These are phyloP conservation scores for Elsinoe perseae DNA, from an alignment of 2,329 filamentous ascomycete genomes.

Conservation along the genomic window DNA sequence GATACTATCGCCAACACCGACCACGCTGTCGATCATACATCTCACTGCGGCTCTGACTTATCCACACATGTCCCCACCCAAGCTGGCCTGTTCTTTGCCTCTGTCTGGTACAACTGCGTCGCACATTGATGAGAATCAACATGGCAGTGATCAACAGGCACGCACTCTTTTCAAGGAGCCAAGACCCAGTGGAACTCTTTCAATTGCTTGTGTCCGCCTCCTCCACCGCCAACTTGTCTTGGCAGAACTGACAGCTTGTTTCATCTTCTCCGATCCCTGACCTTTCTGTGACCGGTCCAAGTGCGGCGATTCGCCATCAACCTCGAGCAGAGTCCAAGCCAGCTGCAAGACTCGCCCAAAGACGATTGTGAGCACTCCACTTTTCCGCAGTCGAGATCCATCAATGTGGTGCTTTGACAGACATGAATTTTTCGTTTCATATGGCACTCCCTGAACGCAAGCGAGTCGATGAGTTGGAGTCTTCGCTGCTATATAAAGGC, in stretches of 20 bases:
- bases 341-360: neutral
- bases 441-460: neutral
- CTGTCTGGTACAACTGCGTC: neutral
- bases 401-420: neutral
- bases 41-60: neutral
- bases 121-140: conserved; percentile 10
- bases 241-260: conserved; percentile 8
- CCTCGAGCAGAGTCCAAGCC: too few relatives aligned
- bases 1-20: neutral
- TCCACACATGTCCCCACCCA: neutral
- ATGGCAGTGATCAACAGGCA: conserved; percentile 1
- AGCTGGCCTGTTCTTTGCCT: neutral
- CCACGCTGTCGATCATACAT: conserved; percentile 6
- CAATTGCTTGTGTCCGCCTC: conserved; percentile 6
- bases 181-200: neutral
- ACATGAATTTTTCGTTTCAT: conserved; percentile 7
- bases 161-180: neutral
- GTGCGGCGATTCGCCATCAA: neutral
- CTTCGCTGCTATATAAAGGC: neutral
- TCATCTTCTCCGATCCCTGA: conserved; percentile 8
- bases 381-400: neutral
- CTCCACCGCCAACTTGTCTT: neutral
- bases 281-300: conserved; percentile 10
- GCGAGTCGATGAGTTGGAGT: neutral
- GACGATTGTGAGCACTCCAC: neutral